phyloP scores from a whole-genome alignment of 306 rosid genomes.

The Vicia sativa region DNA sequence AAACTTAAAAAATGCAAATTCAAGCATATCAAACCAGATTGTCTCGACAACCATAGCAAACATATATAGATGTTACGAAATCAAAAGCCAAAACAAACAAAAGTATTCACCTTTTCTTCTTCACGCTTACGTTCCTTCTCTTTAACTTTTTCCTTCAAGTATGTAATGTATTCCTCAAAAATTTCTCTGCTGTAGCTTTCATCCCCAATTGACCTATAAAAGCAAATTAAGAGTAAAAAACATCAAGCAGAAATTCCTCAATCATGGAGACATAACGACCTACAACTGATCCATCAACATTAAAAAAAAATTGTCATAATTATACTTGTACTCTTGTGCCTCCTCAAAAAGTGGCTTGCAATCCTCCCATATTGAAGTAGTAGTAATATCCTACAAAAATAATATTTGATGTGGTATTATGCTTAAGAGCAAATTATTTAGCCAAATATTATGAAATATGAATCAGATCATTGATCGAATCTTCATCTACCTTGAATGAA shows the following conservation, averaged over 20 bases:
- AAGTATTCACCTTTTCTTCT: slow-evolving; percentile 76
- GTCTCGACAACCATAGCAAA: slow-evolving; percentile 28
- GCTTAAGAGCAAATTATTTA: slow-evolving; percentile 22
- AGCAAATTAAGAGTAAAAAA: slow-evolving; percentile 33
- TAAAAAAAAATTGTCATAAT: slow-evolving; percentile 1
- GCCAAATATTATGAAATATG: slow-evolving; percentile 32
- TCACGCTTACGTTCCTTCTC: slow-evolving; percentile 98
- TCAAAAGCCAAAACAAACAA: slow-evolving; percentile 13
- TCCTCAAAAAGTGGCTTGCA: slow-evolving; percentile 85
- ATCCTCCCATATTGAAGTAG: slow-evolving; percentile 86
- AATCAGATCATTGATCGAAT: slow-evolving; percentile 24
- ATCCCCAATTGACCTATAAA: slow-evolving; percentile 71
- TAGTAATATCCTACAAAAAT: slow-evolving; percentile 72
- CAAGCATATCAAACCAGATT: not conserved
- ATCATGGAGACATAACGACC: slow-evolving; percentile 20
- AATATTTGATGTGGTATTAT: slow-evolving; percentile 13
- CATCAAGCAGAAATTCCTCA: not conserved
- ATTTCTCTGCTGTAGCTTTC: slow-evolving; percentile 67
- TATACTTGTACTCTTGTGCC: slow-evolving; percentile 85
- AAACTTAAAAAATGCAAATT: slow-evolving; percentile 3
- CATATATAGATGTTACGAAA: slow-evolving; percentile 25
- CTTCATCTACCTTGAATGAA: slow-evolving; percentile 64
- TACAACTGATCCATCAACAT: slow-evolving; percentile 8
- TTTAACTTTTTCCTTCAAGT: slow-evolving; percentile 81
- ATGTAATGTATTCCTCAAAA: slow-evolving; percentile 73